A percentile compares a stretch with the other conserved stretches of the same genome.
Conservation (phyloP, 2,329 filamentous ascomycete species). For the Trichoderma sp. region DNA sequence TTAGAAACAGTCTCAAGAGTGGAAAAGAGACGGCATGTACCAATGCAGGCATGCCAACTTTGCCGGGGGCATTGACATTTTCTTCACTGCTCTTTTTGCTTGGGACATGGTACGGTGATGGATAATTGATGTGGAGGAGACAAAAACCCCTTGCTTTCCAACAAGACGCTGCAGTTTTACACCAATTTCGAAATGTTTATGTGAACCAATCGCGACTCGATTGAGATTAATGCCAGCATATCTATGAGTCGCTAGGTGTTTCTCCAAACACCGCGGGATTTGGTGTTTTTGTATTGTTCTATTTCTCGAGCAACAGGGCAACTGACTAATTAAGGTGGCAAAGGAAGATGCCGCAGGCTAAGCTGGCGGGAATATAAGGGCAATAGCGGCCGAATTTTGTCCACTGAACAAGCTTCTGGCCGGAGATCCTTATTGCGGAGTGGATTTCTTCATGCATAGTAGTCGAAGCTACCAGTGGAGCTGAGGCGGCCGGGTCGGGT, state of each 20-base stretch:
- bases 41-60: constrained; percentile 4
- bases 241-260: background rate
- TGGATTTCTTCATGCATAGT: background rate
- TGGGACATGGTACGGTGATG: background rate
- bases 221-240: background rate
- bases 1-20: background rate
- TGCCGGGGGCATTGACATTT: background rate
- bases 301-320: background rate
- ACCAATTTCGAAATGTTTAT: background rate
- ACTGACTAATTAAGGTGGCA: background rate
- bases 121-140: background rate
- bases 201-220: background rate
- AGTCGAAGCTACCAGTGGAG: background rate
- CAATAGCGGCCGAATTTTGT: background rate
- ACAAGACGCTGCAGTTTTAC: background rate
- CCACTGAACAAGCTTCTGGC: background rate
- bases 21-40: background rate
- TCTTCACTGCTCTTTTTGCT: background rate
- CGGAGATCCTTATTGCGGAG: constrained; percentile 2
- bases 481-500: background rate
- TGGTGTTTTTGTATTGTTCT: background rate
- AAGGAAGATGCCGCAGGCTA: background rate
- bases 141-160: background rate
- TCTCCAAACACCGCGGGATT: background rate
- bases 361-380: background rate